These are phyloP conservation scores for Aureobasidium musti DNA, from an alignment of 2,329 filamentous ascomycete species.

Conservation along the genomic window DNA sequence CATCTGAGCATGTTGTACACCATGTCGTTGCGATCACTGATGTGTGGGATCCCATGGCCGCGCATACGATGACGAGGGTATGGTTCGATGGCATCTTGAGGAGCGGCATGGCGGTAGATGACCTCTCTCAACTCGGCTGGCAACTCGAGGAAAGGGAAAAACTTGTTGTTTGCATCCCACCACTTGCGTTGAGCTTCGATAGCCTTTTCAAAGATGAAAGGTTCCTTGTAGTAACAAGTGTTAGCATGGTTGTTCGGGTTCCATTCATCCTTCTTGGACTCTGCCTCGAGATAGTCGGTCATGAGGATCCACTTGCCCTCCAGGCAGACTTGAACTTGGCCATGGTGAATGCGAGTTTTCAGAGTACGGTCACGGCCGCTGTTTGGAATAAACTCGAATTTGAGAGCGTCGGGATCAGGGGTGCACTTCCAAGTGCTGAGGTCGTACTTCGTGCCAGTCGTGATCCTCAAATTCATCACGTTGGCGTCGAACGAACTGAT, in stretches of 20 bases:
- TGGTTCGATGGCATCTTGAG: slow-evolving; percentile 9
- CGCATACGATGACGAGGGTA: not conserved
- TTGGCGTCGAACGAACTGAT: slow-evolving; percentile 10
- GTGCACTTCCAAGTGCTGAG: not conserved
- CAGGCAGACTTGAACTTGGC: not conserved
- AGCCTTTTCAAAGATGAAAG: not conserved
- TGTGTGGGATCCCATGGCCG: not conserved
- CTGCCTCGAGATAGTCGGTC: not conserved
- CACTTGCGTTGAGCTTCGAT: not conserved
- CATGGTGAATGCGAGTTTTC: not conserved
- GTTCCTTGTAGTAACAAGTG: not conserved
- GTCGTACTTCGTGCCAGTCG: not conserved
- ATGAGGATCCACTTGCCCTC: not conserved
- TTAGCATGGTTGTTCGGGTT: not conserved
- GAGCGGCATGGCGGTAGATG: slow-evolving; percentile 33
- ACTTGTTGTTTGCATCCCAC: slow-evolving; percentile 14
- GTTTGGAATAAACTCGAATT: not conserved
- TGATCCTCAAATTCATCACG: not conserved
- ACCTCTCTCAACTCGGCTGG: slow-evolving; percentile 35
- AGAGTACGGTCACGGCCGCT: not conserved
- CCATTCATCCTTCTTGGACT: not conserved
- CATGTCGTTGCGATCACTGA: slow-evolving; percentile 24
- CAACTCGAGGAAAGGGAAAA: slow-evolving; percentile 30
- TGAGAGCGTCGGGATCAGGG: not conserved
- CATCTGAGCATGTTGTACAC: slow-evolving; percentile 30